Conservation (phyloP, 495 filamentous ascomycete genomes). For the Hyaloscypha bicolor region DNA sequence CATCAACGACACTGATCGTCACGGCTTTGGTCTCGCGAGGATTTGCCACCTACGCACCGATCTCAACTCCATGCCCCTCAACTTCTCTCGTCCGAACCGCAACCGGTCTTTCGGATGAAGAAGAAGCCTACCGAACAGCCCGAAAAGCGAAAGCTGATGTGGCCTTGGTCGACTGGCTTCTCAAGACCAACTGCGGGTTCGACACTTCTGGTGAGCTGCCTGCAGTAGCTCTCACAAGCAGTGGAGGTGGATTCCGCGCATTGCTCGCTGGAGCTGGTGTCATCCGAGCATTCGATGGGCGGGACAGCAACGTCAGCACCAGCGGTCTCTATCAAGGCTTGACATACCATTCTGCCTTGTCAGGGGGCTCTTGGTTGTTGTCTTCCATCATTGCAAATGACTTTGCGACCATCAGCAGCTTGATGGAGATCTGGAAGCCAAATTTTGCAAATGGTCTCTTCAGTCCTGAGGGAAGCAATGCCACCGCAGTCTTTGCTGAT, state of each 20-base stretch:
- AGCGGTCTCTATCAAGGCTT: constrained; percentile 46
- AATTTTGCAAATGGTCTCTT: constrained; percentile 38
- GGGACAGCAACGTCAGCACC: constrained; percentile 36
- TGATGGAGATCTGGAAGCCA: constrained; percentile 40
- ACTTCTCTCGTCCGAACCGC: constrained; percentile 16
- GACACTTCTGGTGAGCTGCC: constrained; percentile 13
- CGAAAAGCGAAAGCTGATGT: constrained; percentile 37
- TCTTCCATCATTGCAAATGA: constrained; percentile 42
- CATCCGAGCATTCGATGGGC: constrained; percentile 41
- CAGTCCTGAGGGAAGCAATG: constrained; percentile 24
- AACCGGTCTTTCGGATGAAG: constrained; percentile 14
- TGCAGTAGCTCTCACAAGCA: constrained; percentile 36
- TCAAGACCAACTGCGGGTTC: constrained; percentile 37
- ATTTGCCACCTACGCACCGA: constrained; percentile 16
- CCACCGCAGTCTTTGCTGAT: constrained; percentile 26
- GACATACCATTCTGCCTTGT: constrained; percentile 46
- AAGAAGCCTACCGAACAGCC: constrained; percentile 32
- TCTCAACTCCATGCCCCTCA: constrained; percentile 12
- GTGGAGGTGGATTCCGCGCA: constrained; percentile 48
- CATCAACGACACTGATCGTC: constrained; percentile 4
- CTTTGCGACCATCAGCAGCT: constrained; percentile 41
- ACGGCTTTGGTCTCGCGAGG: constrained; percentile 9
- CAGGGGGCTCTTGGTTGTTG: constrained; percentile 48
- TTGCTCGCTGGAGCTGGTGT: constrained; percentile 47
- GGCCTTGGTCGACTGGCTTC: constrained; percentile 37